Conservation (phyloP, 2,329 filamentous ascomycete genomes). For the Penicillium polonicum region DNA sequence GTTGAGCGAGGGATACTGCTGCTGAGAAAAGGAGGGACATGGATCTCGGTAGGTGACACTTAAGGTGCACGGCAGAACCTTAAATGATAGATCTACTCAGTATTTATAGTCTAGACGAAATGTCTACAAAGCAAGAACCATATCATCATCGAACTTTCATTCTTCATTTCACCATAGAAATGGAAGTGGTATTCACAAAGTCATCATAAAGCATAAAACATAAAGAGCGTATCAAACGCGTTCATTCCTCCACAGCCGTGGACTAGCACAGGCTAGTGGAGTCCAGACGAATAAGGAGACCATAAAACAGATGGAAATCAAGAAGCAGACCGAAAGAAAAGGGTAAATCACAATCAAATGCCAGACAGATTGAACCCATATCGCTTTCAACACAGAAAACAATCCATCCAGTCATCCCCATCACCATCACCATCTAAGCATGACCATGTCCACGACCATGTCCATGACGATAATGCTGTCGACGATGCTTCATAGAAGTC, state of each 20-base stretch:
- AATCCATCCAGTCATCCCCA: neutral
- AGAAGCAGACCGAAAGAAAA: neutral
- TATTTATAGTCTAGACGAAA: too few relatives aligned
- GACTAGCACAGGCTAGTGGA: slow-evolving; percentile 2
- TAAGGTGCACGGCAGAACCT: too few relatives aligned
- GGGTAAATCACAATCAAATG: neutral
- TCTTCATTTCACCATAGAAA: neutral
- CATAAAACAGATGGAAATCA: neutral
- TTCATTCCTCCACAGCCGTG: neutral
- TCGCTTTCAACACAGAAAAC: neutral
- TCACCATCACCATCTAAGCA: neutral
- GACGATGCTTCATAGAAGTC: slow-evolving; percentile 15
- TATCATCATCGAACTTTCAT: too few relatives aligned
- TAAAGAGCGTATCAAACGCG: slow-evolving; percentile 6
- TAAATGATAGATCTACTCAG: too few relatives aligned
- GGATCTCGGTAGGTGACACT: too few relatives aligned
- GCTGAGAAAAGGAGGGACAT: too few relatives aligned
- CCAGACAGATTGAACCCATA: neutral
- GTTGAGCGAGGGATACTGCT: too few relatives aligned
- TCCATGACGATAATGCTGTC: slow-evolving; percentile 9
- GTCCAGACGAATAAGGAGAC: neutral
- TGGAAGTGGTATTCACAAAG: slow-evolving; percentile 22
- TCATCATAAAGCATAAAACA: slow-evolving; percentile 38
- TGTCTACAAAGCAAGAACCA: too few relatives aligned
- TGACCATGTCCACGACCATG: slow-evolving; percentile 12